These are phyloP conservation scores for Gossypium australe DNA, from an alignment of 345 rosid species.

Conservation along the genomic window DNA sequence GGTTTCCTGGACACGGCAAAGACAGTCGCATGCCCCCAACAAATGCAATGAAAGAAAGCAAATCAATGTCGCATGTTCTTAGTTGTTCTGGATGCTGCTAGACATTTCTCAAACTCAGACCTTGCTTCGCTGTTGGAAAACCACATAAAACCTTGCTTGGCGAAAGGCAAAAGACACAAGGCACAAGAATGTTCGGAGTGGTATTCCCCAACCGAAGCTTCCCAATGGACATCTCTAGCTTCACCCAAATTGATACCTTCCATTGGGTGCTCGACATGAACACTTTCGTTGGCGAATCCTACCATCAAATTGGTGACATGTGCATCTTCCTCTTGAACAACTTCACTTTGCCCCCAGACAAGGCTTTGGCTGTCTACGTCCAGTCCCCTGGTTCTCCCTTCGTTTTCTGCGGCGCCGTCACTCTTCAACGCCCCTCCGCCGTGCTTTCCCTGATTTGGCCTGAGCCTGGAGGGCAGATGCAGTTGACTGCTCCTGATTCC, in stretches of 20 bases:
- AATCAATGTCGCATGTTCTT: background rate
- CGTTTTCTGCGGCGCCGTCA: conserved; percentile 80
- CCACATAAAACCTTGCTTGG: background rate
- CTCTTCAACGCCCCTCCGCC: conserved; percentile 75
- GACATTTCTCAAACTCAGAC: background rate
- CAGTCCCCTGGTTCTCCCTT: conserved; percentile 89
- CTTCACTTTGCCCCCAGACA: conserved; percentile 76
- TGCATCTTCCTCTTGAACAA: conserved; percentile 80
- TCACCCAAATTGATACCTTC: conserved; percentile 81
- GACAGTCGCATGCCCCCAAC: background rate
- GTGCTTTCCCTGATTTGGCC: conserved; percentile 85
- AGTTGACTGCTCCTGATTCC: conserved; percentile 57
- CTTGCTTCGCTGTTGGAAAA: background rate
- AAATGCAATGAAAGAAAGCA: background rate
- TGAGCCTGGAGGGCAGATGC: conserved; percentile 66
- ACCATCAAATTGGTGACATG: conserved; percentile 71
- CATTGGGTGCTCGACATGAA: conserved; percentile 99
- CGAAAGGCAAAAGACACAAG: background rate
- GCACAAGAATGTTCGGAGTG: conserved; percentile 70
- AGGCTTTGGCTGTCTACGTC: conserved; percentile 87
- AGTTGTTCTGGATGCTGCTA: background rate
- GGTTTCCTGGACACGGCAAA: background rate
- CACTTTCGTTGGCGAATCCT: conserved; percentile 88
- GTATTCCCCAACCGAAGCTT: conserved; percentile 95
- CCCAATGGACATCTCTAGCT: conserved; percentile 85